A percentile compares a stretch with the other conserved stretches of the same genome.
These are phyloP conservation scores for Coniochaeta hoffmannii DNA, from an alignment of 2,329 filamentous ascomycete genomes.

Conservation along the genomic window DNA sequence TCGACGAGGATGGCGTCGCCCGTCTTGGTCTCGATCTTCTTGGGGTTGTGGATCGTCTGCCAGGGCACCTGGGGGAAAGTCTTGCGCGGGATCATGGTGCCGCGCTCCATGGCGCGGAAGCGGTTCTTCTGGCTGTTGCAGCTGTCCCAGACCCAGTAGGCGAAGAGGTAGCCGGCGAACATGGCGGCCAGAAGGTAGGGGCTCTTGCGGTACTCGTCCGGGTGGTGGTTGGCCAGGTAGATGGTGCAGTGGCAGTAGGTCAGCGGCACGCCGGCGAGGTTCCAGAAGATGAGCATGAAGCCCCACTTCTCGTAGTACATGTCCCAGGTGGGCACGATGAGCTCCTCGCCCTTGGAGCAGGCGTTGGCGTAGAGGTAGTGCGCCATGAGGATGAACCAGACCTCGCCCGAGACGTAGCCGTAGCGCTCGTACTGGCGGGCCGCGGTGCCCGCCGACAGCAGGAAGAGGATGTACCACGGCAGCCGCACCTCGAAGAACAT, in stretches of 20 bases:
- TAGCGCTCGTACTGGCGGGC: constrained; percentile 70
- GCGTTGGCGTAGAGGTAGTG: constrained; percentile 80
- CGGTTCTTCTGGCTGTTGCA: constrained; percentile 80
- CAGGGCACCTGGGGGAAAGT: constrained; percentile 77
- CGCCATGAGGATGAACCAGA: constrained; percentile 67
- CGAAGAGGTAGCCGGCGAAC: constrained; percentile 59
- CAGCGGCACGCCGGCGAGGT: constrained; percentile 72
- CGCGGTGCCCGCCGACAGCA: constrained; percentile 60
- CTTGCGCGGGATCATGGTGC: constrained; percentile 55
- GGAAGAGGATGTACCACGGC: constrained; percentile 78
- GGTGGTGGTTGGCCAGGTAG: constrained; percentile 69
- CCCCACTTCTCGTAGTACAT: constrained; percentile 89
- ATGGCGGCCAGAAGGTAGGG: constrained; percentile 52
- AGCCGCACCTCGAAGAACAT: constrained; percentile 87
- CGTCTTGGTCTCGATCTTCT: constrained; percentile 58
- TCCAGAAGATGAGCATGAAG: constrained; percentile 90
- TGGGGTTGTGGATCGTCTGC: constrained; percentile 66
- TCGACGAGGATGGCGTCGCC: constrained; percentile 67
- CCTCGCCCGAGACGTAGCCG: constrained; percentile 68
- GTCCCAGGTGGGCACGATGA: constrained; percentile 76
- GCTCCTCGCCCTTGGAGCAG: constrained; percentile 75
- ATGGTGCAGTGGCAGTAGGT: constrained; percentile 80
- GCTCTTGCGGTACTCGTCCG: constrained; percentile 61
- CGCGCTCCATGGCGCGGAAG: constrained; percentile 65
- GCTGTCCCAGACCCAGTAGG: constrained; percentile 81